phyloP scores from a whole-genome alignment of 371 early-diverging fungal genomes.

The Rhizopus delemar region DNA sequence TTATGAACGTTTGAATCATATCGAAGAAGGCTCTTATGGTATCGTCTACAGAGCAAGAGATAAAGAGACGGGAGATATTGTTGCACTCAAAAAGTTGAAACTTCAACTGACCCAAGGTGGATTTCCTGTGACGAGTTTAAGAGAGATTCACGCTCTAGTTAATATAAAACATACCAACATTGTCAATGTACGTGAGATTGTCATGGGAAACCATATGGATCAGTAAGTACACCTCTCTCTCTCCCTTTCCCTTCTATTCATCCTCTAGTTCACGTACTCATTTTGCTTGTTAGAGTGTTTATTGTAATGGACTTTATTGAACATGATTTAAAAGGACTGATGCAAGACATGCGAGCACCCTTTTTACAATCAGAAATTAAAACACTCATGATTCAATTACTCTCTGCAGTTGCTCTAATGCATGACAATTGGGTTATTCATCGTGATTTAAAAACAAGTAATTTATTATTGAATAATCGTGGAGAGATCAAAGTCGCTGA shows the following conservation, averaged over 20 bases:
- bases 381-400: conserved; percentile 85
- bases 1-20: conserved; percentile 92
- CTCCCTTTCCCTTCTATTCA: not conserved
- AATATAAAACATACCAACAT: conserved; percentile 91
- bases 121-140: conserved; percentile 89
- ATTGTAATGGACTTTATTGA: conserved; percentile 98
- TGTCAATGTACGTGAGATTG: conserved; percentile 93
- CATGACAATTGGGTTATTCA: conserved; percentile 97
- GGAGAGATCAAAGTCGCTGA: conserved; percentile 87
- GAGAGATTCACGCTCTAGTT: conserved; percentile 91
- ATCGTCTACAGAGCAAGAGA: conserved; percentile 97
- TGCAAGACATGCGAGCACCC: conserved; percentile 79
- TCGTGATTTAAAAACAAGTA: conserved; percentile 98
- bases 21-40: conserved; percentile 99
- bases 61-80: conserved; percentile 86
- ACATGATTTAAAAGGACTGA: conserved; percentile 89
- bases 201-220: conserved; percentile 74
- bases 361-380: conserved; percentile 92
- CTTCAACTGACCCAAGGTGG: conserved; percentile 94
- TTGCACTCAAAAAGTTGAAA: conserved; percentile 98
- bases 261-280: not conserved
- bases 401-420: conserved; percentile 83
- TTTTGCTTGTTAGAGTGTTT: conserved; percentile 68
- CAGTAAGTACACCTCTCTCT: conserved; percentile 57
- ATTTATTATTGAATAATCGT: conserved; percentile 84